Evolutionary conservation across 495 filamentous ascomycete genomes (phyloP).

Genomic region (Hypoxylon fuscum): DNA sequence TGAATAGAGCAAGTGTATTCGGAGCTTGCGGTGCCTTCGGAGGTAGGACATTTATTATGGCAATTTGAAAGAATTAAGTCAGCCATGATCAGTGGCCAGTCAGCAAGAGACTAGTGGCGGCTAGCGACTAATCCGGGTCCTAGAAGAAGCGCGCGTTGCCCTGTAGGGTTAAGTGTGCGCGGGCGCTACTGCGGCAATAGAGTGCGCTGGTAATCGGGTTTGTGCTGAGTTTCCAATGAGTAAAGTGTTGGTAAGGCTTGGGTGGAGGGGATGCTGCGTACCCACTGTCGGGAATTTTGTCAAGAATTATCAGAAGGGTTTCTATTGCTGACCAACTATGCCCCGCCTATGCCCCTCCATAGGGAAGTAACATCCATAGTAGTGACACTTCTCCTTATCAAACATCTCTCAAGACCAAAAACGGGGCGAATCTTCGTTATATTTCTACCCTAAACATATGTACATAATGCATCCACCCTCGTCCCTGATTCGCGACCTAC

Average conservation of each 20-base stretch:
- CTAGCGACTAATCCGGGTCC: neutral
- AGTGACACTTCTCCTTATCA: conserved; percentile 9
- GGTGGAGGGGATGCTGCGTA: conserved; percentile 10
- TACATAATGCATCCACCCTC: conserved; percentile 38
- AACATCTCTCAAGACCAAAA: conserved; percentile 6
- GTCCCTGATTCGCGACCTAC: conserved; percentile 30
- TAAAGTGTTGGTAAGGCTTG: conserved; percentile 38
- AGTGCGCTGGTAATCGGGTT: too few species aligned
- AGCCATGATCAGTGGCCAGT: conserved; percentile 29
- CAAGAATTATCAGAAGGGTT: neutral
- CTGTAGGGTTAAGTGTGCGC: too few species aligned
- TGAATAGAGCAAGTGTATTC: conserved; percentile 27
- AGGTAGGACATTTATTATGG: conserved; percentile 24
- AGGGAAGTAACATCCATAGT: too few species aligned
- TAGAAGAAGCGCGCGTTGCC: conserved; percentile 3
- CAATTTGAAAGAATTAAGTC: conserved; percentile 42
- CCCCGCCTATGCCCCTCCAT: conserved; percentile 2
- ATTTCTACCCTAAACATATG: conserved; percentile 25
- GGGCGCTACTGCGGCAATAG: conserved; percentile 5
- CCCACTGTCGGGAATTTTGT: conserved; percentile 27
- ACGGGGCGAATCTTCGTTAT: conserved; percentile 33
- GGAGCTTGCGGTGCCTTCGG: conserved; percentile 9
- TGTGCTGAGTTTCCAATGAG: too few species aligned
- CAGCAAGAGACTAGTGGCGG: conserved; percentile 7
- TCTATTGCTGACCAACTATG: conserved; percentile 25